Evolutionary conservation across 2,329 filamentous ascomycete species (phyloP).

Genomic region (Epichloe baconii): DNA sequence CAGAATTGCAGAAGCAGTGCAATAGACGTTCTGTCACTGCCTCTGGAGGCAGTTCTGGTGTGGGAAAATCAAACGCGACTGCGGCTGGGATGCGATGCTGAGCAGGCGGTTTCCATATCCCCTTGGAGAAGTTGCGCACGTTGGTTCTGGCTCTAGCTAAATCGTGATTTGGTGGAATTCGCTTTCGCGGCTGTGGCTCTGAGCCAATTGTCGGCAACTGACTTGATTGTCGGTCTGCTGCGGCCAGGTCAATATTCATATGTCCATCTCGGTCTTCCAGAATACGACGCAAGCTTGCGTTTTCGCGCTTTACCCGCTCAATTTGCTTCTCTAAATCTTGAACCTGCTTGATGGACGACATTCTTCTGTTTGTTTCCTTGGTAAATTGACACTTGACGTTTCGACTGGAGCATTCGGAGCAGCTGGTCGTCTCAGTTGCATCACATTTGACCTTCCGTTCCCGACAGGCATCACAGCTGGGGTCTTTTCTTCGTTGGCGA

Average conservation of each 20-base stretch:
- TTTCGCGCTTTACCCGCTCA: conserved; percentile 65
- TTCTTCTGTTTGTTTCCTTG: conserved; percentile 94
- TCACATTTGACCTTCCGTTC: conserved; percentile 84
- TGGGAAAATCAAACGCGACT: conserved; percentile 35
- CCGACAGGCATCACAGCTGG: conserved; percentile 91
- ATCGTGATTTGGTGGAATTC: conserved; percentile 50
- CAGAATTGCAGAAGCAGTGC: conserved; percentile 58
- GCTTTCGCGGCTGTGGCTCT: conserved; percentile 50
- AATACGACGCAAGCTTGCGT: conserved; percentile 57
- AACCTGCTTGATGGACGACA: conserved; percentile 99
- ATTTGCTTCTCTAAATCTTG: conserved; percentile 94
- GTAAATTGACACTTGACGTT: conserved; percentile 98
- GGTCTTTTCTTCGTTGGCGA: conserved; percentile 87
- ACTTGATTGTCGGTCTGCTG: conserved; percentile 34
- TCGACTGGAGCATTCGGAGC: conserved; percentile 91
- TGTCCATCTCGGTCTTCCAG: conserved; percentile 38
- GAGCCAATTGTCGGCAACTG: conserved; percentile 53
- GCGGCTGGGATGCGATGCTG: conserved; percentile 45
- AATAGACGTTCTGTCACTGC: conserved; percentile 59
- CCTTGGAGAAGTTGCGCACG: conserved; percentile 59
- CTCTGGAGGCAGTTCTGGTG: conserved; percentile 58
- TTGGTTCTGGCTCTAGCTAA: conserved; percentile 60
- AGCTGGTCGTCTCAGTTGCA: conserved; percentile 90
- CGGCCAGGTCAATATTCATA: conserved; percentile 35
- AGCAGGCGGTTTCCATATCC: conserved; percentile 67